Conservation (phyloP, 306 rosid genomes). For the Sophora flavescens region DNA sequence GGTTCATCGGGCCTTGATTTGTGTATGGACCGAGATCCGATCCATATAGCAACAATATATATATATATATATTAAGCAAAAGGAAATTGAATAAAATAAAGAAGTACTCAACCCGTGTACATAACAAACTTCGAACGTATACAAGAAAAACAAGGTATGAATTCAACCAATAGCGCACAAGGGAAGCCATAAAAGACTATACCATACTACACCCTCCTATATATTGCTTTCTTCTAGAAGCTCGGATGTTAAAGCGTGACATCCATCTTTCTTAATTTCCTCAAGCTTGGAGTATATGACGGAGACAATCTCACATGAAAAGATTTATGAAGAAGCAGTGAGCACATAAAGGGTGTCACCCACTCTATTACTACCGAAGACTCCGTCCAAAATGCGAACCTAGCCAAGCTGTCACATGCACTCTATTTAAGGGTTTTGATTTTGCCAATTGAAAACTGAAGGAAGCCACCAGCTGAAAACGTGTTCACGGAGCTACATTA, state of each 20-base stretch:
- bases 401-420: conserved; percentile 1
- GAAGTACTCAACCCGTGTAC: too few relatives aligned
- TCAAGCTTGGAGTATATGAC: not conserved
- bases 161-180: too few relatives aligned
- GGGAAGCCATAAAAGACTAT: too few relatives aligned
- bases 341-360: not conserved
- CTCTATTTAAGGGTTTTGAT: conserved; percentile 16
- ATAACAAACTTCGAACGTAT: too few relatives aligned
- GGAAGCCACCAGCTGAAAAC: conserved; percentile 9
- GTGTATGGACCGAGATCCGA: too few relatives aligned
- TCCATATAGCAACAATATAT: too few relatives aligned
- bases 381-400: conserved; percentile 24
- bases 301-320: conserved; percentile 18
- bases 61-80: too few relatives aligned
- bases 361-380: conserved; percentile 33
- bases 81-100: too few relatives aligned
- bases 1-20: too few relatives aligned
- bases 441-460: not conserved
- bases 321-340: not conserved
- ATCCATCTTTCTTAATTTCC: conserved; percentile 5
- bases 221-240: conserved; percentile 21
- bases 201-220: not conserved
- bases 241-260: not conserved
- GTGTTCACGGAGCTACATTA: not conserved
- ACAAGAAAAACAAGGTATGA: too few relatives aligned